Evolutionary conservation across 495 filamentous ascomycete species (phyloP).

Genomic region (Penicillium parvum): DNA sequence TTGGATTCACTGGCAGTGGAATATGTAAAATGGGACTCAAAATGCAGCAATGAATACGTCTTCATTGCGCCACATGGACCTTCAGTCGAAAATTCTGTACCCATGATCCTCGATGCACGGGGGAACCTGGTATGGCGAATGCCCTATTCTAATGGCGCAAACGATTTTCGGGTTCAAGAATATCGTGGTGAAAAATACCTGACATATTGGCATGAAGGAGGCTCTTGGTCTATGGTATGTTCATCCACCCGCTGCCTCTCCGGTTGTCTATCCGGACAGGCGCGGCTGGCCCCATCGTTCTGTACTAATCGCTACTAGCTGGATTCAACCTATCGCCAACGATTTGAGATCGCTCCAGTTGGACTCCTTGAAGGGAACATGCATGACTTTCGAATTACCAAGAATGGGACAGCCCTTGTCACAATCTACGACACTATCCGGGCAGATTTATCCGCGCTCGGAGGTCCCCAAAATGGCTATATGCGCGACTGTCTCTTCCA

Average conservation of each 20-base stretch:
- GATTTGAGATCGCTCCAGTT: neutral
- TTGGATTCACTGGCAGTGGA: neutral
- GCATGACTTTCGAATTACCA: neutral
- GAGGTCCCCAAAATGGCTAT: conserved; percentile 26
- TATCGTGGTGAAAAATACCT: neutral
- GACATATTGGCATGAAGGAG: neutral
- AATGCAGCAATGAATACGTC: neutral
- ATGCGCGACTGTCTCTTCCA: conserved; percentile 34
- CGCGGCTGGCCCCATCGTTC: no score
- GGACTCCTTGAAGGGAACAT: neutral
- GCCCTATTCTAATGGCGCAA: neutral
- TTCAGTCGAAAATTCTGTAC: neutral
- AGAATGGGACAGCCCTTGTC: neutral
- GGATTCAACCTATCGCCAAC: no score
- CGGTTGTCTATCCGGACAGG: no score
- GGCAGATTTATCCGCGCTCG: conserved; percentile 8
- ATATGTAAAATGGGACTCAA: neutral
- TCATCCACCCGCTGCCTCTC: no score
- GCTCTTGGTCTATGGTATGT: neutral
- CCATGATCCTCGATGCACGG: neutral
- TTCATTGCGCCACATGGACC: neutral
- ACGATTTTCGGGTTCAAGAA: neutral
- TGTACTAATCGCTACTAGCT: no score
- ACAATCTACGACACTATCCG: neutral
- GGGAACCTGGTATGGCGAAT: neutral